A percentile compares a stretch with the other conserved stretches of the same genome.
Conservation (phyloP, 2,329 filamentous ascomycete genomes). For the Nothophaeocryptopus gaeumannii region DNA sequence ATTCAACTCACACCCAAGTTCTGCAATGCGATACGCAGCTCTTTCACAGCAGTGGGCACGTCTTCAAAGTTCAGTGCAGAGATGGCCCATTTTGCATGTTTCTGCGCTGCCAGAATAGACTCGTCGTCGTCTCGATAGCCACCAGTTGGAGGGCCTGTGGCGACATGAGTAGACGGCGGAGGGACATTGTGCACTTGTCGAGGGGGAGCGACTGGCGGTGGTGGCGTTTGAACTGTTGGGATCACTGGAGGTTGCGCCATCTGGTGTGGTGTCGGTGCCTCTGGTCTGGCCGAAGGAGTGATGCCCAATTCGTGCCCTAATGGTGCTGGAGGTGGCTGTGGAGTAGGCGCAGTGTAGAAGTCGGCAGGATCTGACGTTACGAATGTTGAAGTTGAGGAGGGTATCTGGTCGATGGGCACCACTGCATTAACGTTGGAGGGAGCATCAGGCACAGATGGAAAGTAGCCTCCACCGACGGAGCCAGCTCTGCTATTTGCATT, state of each 20-base stretch:
- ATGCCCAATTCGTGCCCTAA: conserved; percentile 12
- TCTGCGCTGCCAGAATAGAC: conserved; percentile 76
- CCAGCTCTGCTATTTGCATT: conserved; percentile 37
- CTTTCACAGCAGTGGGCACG: conserved; percentile 81
- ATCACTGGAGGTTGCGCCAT: conserved; percentile 10
- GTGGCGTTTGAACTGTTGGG: conserved; percentile 12
- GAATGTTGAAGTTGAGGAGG: conserved; percentile 8
- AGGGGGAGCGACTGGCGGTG: conserved; percentile 21
- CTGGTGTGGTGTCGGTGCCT: conserved; percentile 13
- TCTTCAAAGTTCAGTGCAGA: conserved; percentile 97
- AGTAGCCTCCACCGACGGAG: conserved; percentile 58
- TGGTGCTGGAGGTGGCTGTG: conserved; percentile 11
- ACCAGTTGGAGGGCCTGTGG: conserved; percentile 32
- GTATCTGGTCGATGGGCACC: conserved; percentile 5
- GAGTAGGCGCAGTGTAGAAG: conserved; percentile 20
- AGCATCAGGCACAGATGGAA: conserved; percentile 52
- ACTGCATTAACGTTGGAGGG: conserved; percentile 18
- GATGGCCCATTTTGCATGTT: conserved; percentile 95
- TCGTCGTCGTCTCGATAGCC: conserved; percentile 62
- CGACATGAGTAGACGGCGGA: background rate
- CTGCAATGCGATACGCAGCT: conserved; percentile 72
- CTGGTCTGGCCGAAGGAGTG: conserved; percentile 9
- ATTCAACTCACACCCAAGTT: conserved; percentile 61
- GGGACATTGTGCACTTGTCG: conserved; percentile 11
- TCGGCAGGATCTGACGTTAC: conserved; percentile 18